Base-by-base conservation (phyloP, 1,139 yeast genomes). In the Magnusiomyces suaveolens region DNA sequence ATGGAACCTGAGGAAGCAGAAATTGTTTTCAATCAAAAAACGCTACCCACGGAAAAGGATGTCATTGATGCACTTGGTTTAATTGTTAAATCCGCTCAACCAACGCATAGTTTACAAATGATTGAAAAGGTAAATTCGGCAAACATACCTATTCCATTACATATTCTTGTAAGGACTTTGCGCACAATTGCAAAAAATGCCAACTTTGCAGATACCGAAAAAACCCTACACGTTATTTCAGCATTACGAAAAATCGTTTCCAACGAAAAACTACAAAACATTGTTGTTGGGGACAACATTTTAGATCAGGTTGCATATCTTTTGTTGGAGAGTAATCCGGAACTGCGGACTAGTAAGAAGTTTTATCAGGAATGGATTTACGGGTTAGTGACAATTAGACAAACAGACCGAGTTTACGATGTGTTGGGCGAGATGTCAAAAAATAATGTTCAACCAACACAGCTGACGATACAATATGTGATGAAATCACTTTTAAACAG, bases 291-390 rank as follows among this genome's bases (percentile, higher is more conserved):
- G 4, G 48, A 26, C 16, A 54, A 52, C 24, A 48, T 52, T 6
- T 36, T 53, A 8, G 50, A 56, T 16, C 36, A 39, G 18, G 46
- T 52, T 23, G 43, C 43, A 21, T 47, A 14, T 33, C n/a, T 21
- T 16, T 16, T 47, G 26, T 46, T 54, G 16, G 33, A 53, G 4
- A 54, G 50, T 6, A 54, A 64, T 44, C 68, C 68, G 2, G 60
- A 61, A 25, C 58, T 65, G 26, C 57, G 62, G 2, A 59, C 62
- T 25, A 54, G 57, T 43, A 53, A 59, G 10, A 53, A 60, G 43
- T 60, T 66, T 43, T 66, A 66, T 50, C 60, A 57, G 38, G 54
- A 63, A 10, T 66, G 69, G 69, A 57, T 66, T 18, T 54, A 64
- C 18, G 66, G 66, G 1, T 52, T 66, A 26, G 60, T 64, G 4